Base-by-base conservation (phyloP, 1,284 basidiomycete genomes). In the Amylostereum chailletii region DNA sequence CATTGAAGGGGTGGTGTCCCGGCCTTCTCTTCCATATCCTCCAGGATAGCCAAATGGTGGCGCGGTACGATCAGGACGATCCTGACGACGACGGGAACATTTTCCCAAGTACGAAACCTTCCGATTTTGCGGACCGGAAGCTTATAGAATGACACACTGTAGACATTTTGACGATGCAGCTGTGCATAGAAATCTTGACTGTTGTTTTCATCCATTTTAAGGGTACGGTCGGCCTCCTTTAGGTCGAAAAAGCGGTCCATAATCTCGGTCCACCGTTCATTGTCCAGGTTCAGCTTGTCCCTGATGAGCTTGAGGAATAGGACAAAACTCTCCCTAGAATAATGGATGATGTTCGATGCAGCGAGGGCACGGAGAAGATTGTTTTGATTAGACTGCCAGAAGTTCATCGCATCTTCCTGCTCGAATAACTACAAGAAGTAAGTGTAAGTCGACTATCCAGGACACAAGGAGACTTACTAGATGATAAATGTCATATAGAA, bases 401-500 rank as follows among this genome's bases (percentile, higher is more conserved):
- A 61, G 42, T 53, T 54, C 45, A 11, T 40, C 4, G 60, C 7
- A 37, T 67, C 59, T 50, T 75, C 73, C 29, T 68, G 59, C n/a
- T 62, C 52, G 47, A 81, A 81, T 66, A 81, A 69, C 19, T 43
- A n/a, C 6, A 40, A 40, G 39, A 40, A 5, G 11, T n/a, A 40
- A n/a, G 39, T 40, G 6, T 19, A 19, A 19, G 19, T 19, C 19
- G 19, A 19, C 19, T 19, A 26, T 7, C 27, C 19, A 10, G 42
- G 9, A 30, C 6, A 7, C 27, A 5, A 43, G 42, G 19, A 43
- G 42, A 37, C 42, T 43, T 43, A 30, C 42, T 10, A 64, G 55
- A 11, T 63, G 56, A 55, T 81, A 80, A 5, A 80, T 58, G 9
- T 64, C 60, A 47, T 71, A 76, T 4, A 81, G 57, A 31, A 75